Conservation (phyloP, 495 filamentous ascomycete species). For the Aspergillus funiculosus region DNA sequence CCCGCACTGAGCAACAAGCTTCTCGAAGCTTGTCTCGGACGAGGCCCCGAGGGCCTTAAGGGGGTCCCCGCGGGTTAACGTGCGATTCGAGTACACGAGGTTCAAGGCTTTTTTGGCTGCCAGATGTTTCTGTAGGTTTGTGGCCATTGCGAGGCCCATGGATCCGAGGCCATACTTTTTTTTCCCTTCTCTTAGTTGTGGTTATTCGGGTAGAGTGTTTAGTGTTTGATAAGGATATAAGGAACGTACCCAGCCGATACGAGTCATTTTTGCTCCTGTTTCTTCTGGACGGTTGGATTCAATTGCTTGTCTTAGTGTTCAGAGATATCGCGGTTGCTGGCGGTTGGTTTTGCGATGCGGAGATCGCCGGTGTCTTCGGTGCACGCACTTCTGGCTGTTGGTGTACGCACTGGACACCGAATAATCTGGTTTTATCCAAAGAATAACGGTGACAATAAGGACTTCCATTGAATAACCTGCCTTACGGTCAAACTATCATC, state of each 20-base stretch:
- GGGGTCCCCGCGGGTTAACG: slow-evolving; percentile 36
- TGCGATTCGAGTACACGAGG: slow-evolving; percentile 42
- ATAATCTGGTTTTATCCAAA: no score
- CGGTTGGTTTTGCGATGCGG: no score
- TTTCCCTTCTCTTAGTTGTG: slow-evolving; percentile 5
- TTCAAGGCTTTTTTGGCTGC: slow-evolving; percentile 31
- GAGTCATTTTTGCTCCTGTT: slow-evolving; percentile 25
- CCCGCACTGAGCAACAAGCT: slow-evolving; percentile 33
- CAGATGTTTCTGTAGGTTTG: slow-evolving; percentile 42
- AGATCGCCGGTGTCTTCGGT: no score
- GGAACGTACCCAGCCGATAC: slow-evolving; percentile 37
- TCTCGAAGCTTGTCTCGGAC: slow-evolving; percentile 31
- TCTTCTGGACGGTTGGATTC: neutral
- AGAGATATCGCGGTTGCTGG: no score
- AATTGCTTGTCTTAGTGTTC: no score
- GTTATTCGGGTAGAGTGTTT: neutral
- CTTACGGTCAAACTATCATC: no score
- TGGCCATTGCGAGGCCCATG: slow-evolving; percentile 48
- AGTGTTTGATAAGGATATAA: neutral
- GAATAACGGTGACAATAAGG: no score
- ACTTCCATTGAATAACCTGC: no score
- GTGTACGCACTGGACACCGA: no score
- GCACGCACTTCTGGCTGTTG: no score
- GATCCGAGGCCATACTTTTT: slow-evolving; percentile 43
- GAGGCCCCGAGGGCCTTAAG: slow-evolving; percentile 32